Evolutionary conservation across 371 early-diverging fungal genomes (phyloP).

Genomic region (Mortierella sp.): DNA sequence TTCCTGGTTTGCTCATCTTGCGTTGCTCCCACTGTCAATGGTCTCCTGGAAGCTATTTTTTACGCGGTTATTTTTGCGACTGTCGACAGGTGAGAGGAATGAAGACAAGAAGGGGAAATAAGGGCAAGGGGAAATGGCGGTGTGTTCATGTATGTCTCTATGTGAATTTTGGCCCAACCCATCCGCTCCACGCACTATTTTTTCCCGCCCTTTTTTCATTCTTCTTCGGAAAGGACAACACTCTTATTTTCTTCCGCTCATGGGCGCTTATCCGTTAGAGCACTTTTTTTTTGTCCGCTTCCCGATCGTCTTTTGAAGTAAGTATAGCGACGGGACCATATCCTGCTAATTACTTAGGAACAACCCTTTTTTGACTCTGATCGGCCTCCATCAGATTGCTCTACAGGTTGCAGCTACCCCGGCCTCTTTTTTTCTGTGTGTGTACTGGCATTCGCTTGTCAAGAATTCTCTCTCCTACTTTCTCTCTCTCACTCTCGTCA

Average conservation of each 20-base stretch:
- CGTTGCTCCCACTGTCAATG: background rate
- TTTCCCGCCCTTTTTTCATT: background rate
- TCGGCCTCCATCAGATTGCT: too few species aligned
- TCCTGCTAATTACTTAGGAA: too few species aligned
- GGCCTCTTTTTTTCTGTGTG: too few species aligned
- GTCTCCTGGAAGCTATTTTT: background rate
- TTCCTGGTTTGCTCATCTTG: background rate
- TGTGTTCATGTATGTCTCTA: background rate
- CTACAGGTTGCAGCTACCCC: too few species aligned
- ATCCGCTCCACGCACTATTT: background rate
- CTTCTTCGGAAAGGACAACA: too few species aligned
- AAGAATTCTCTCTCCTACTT: too few species aligned
- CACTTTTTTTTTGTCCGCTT: background rate
- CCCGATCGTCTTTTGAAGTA: background rate
- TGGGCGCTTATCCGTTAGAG: background rate
- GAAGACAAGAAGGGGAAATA: background rate
- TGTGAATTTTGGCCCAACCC: background rate
- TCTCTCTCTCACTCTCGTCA: too few species aligned
- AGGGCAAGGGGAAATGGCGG: background rate
- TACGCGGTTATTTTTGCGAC: background rate
- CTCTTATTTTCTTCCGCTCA: background rate
- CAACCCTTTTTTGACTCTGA: too few species aligned
- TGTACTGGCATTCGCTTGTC: too few species aligned
- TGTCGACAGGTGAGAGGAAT: background rate
- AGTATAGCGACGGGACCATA: too few species aligned